These are phyloP conservation scores for Cladosporium phlei DNA, from an alignment of 2,329 filamentous ascomycete species.

Conservation along the genomic window DNA sequence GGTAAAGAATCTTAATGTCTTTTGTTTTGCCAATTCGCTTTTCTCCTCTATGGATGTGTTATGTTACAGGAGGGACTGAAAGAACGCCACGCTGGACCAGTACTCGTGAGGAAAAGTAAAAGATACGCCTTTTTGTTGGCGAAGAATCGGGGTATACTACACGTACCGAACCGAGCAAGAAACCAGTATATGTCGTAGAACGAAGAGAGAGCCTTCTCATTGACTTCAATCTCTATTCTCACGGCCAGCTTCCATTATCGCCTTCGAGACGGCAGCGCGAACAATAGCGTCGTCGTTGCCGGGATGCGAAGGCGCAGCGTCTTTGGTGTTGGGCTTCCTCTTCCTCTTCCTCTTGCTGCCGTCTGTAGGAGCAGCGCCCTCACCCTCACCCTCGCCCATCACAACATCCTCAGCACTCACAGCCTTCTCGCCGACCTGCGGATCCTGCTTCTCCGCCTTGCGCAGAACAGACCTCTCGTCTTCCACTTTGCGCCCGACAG, in stretches of 20 bases:
- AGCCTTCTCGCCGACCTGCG: constrained; percentile 18
- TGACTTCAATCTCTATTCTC: no score
- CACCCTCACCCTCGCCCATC: constrained; percentile 2
- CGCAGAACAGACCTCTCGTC: constrained; percentile 21
- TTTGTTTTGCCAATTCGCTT: no score
- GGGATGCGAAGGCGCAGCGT: not conserved
- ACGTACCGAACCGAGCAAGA: no score
- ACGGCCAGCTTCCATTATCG: not conserved
- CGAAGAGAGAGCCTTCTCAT: no score
- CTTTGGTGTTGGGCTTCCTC: constrained; percentile 27
- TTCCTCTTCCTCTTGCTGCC: constrained; percentile 23
- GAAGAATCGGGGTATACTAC: no score
- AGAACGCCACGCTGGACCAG: no score
- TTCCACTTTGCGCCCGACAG: constrained; percentile 17
- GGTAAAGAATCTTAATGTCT: constrained; percentile 8
- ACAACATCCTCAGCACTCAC: constrained; percentile 10
- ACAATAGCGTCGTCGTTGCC: constrained; percentile 1
- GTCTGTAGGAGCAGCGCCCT: constrained; percentile 4
- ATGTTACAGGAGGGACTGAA: no score
- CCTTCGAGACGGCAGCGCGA: not conserved
- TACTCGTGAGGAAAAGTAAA: no score
- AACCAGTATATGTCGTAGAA: no score
- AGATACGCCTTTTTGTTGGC: no score
- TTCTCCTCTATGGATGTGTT: no score
- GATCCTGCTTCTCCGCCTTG: constrained; percentile 26